Conservation (phyloP, 1,284 basidiomycete genomes). For the Trametes pubescens region DNA sequence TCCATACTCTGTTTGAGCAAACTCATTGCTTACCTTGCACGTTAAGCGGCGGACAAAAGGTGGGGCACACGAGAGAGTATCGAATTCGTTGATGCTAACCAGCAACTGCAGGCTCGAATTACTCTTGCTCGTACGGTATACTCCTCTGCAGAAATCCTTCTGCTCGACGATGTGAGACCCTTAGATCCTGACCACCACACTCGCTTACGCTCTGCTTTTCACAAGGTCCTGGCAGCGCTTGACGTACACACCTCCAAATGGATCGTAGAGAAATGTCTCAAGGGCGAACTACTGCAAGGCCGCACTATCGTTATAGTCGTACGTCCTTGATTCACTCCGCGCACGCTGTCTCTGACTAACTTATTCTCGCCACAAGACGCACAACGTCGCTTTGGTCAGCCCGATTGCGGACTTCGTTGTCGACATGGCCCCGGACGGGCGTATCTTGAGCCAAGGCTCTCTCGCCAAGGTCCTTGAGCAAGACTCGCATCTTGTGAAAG, state of each 20-base stretch:
- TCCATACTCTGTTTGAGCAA: slow-evolving; percentile 33
- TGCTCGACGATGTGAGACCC: slow-evolving; percentile 66
- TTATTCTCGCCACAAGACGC: slow-evolving; percentile 54
- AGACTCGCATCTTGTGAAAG: slow-evolving; percentile 50
- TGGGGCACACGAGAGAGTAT: background rate
- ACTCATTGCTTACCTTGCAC: background rate
- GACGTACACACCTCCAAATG: slow-evolving; percentile 76
- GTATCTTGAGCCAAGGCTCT: slow-evolving; percentile 56
- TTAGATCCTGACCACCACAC: background rate
- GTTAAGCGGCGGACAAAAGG: slow-evolving; percentile 65
- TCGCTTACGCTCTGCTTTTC: background rate
- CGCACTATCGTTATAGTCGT: slow-evolving; percentile 80
- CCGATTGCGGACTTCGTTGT: slow-evolving; percentile 72
- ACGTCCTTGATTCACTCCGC: slow-evolving; percentile 37
- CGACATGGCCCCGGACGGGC: slow-evolving; percentile 61
- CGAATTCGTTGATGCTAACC: background rate
- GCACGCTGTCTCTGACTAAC: background rate
- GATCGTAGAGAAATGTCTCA: slow-evolving; percentile 80
- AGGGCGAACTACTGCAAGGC: slow-evolving; percentile 70
- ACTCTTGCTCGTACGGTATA: slow-evolving; percentile 81
- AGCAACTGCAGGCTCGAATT: slow-evolving; percentile 59
- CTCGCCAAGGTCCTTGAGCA: slow-evolving; percentile 53
- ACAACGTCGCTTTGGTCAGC: slow-evolving; percentile 72
- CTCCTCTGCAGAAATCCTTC: slow-evolving; percentile 64
- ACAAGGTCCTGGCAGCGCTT: slow-evolving; percentile 57